These are phyloP conservation scores for Zalaria obscura DNA, from an alignment of 2,329 filamentous ascomycete genomes.

Conservation along the genomic window DNA sequence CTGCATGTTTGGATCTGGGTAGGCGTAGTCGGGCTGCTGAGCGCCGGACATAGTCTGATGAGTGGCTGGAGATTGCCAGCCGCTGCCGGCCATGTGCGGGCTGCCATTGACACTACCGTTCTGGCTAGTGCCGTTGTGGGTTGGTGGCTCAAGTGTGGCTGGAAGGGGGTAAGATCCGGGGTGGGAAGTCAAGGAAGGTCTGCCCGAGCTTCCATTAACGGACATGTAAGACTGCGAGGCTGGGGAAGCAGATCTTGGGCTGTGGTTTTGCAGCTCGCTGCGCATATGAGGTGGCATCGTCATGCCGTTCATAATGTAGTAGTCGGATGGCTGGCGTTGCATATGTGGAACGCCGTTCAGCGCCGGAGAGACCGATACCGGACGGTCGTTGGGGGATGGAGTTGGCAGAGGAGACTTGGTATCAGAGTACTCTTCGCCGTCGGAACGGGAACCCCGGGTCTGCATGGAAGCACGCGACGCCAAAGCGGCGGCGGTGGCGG, in stretches of 20 bases:
- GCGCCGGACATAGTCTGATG: conserved; percentile 62
- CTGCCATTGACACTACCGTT: conserved; percentile 64
- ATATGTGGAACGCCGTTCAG: conserved; percentile 56
- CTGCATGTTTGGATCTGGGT: conserved; percentile 55
- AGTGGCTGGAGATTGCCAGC: conserved; percentile 69
- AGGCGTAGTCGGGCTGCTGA: conserved; percentile 54
- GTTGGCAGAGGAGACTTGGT: conserved; percentile 64
- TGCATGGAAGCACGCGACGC: conserved; percentile 38
- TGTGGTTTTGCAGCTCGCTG: conserved; percentile 55
- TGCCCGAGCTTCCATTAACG: conserved; percentile 34
- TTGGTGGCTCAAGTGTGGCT: conserved; percentile 74
- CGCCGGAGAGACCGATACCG: conserved; percentile 65
- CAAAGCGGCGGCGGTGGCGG: conserved; percentile 73
- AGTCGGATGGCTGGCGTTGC: conserved; percentile 54
- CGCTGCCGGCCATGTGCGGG: conserved; percentile 67
- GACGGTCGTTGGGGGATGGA: conserved; percentile 68
- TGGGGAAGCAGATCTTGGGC: conserved; percentile 50
- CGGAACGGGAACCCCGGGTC: conserved; percentile 45
- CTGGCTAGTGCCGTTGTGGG: conserved; percentile 63
- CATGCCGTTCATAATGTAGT: conserved; percentile 57
- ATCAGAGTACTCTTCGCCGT: conserved; percentile 52
- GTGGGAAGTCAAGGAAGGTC: conserved; percentile 64
- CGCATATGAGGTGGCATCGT: conserved; percentile 68
- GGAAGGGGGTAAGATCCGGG: conserved; percentile 39
- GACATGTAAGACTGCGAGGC: conserved; percentile 46